Conservation (phyloP, 2,329 filamentous ascomycete species). For the Mollisia scopiformis region DNA sequence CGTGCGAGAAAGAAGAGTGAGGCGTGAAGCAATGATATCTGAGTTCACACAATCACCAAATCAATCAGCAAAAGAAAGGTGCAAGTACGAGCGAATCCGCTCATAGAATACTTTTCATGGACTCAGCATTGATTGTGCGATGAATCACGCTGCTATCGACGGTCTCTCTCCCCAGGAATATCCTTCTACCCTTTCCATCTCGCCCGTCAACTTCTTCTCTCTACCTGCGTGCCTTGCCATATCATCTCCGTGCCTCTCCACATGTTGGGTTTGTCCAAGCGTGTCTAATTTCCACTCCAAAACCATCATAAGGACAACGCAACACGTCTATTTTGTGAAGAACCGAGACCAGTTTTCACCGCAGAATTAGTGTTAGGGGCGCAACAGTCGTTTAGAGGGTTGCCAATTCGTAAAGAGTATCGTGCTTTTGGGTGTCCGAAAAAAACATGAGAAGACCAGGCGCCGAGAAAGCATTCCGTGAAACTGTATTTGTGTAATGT, state of each 20-base stretch:
- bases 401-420: constrained; percentile 38
- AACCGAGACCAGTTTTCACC: too few relatives aligned
- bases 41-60: background rate
- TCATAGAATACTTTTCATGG: constrained; percentile 16
- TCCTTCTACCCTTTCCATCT: constrained; percentile 32
- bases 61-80: background rate
- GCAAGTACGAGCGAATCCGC: background rate
- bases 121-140: constrained; percentile 30
- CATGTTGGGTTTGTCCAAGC: constrained; percentile 29
- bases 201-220: constrained; percentile 34
- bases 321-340: constrained; percentile 25
- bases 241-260: constrained; percentile 33
- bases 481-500: too few relatives aligned
- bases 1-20: background rate
- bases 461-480: constrained; percentile 37
- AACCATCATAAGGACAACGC: constrained; percentile 9
- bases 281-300: background rate
- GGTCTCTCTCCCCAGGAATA: constrained; percentile 22
- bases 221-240: constrained; percentile 31
- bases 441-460: constrained; percentile 35
- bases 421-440: constrained; percentile 32
- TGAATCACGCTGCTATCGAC: constrained; percentile 30
- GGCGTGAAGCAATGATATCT: background rate
- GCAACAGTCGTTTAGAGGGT: constrained; percentile 37
- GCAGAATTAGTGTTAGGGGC: too few relatives aligned